Evolutionary conservation across 1,139 yeast genomes (phyloP), one percentile per base, ranked within the genome.

Genomic region (Kodamaea derodonti): DNA sequence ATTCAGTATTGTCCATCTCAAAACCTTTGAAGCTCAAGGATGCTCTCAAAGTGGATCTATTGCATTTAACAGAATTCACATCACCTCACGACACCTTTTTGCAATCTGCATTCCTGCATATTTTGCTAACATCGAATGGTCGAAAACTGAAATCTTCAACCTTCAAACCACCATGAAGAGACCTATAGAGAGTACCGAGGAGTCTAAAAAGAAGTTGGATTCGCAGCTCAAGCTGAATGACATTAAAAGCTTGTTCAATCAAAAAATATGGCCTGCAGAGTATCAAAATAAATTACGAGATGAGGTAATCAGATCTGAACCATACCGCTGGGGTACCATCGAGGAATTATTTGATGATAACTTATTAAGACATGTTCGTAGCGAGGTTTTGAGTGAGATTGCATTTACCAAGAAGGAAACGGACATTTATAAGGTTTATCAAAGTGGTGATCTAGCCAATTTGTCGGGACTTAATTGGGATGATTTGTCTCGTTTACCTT

Each of bases 331-430:
- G 88, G 97, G 97, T 2, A 79, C 88, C 14, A 83, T 94, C 34
- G 71, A 67, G 20, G 73, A 80, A 24, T 63, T 92, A 34, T 72
- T 94, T 36, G 77, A 90, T 52, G 96, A 90, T 43, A 75, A 79
- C 0, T 63, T 94, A 18, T 63, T 94, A 37, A 68, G 94, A 44
- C 71, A 74, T 27, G 98, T 94, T 2, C 73, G 97, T 33, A 74
- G 75, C 38, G 98, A 94, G 56, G 90, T 94, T 26, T 72, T 86
- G 47, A 66, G 71, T 5, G 84, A 88, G 51, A 81, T 94, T 40
- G 94, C 85, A 31, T 94, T 94, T 65, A 88, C 97, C 14, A 79
- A 81, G 51, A 94, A 92, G 59, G 98, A 94, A 58, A 94, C 99
- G 0, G 98, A 94, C 53, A 94, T 94, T 42, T 94, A 94, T 61